Conservation (phyloP, 495 filamentous ascomycete genomes). For the Viridothelium virens region DNA sequence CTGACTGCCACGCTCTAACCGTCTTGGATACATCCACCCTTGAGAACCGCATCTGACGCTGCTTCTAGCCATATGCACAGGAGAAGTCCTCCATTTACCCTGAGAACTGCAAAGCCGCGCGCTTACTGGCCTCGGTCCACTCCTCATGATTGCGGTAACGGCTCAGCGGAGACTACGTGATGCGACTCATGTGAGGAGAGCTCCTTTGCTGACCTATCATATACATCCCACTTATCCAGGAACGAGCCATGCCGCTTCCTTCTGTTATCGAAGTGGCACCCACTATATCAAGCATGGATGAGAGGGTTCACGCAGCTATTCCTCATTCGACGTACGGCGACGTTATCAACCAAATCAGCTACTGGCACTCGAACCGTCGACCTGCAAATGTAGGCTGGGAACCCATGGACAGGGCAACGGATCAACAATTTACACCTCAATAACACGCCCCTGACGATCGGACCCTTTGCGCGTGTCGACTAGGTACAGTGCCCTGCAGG, state of each 20-base stretch:
- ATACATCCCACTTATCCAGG: neutral
- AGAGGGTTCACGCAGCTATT: neutral
- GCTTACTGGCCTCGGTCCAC: neutral
- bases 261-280: neutral
- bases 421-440: neutral
- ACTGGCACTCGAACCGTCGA: neutral
- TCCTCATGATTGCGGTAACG: neutral
- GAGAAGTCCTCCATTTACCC: too few relatives aligned
- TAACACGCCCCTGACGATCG: neutral
- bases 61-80: neutral
- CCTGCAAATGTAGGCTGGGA: neutral
- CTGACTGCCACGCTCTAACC: conserved; percentile 37
- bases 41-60: neutral
- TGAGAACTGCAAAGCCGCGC: too few relatives aligned
- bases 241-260: neutral
- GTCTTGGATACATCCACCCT: neutral
- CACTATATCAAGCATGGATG: neutral
- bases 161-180: neutral
- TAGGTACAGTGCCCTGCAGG: neutral
- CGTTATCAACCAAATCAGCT: neutral
- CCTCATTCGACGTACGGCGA: neutral
- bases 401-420: neutral
- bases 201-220: neutral
- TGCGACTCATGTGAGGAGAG: neutral
- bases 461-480: neutral